Percentiles rank a stretch among this genome's conserved stretches.
Evolutionary conservation across 2,329 filamentous ascomycete genomes (phyloP).

Genomic region (Exophiala spinifera): DNA sequence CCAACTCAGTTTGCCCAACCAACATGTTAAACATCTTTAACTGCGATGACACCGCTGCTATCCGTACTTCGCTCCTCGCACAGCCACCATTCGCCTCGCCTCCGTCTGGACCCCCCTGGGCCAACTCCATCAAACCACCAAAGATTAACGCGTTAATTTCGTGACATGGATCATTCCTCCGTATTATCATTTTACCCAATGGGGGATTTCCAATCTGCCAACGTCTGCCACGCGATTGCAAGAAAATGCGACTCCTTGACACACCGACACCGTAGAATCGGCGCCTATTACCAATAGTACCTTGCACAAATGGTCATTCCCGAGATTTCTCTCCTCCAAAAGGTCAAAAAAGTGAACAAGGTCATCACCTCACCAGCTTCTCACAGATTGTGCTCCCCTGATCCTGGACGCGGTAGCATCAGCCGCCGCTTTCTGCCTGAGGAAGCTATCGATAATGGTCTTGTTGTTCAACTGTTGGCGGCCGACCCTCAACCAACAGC

Average conservation of each 20-base stretch:
- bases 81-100: neutral
- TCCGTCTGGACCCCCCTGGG: neutral
- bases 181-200: constrained; percentile 12
- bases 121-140: constrained; percentile 5
- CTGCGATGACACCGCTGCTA: too few relatives aligned
- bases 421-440: too few relatives aligned
- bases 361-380: neutral
- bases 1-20: too few relatives aligned
- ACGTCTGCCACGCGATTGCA: constrained; percentile 22
- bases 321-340: constrained; percentile 3
- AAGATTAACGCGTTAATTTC: constrained; percentile 27
- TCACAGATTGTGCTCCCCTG: constrained; percentile 14
- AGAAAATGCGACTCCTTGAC: constrained; percentile 18
- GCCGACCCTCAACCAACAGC: neutral
- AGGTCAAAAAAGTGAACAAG: neutral
- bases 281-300: constrained; percentile 1
- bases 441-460: neutral
- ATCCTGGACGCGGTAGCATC: neutral
- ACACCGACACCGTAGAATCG: constrained; percentile 14
- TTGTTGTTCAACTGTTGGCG: neutral
- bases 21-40: too few relatives aligned
- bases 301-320: constrained; percentile 4
- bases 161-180: constrained; percentile 9
- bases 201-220: constrained; percentile 11
- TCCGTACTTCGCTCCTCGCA: too few relatives aligned